Base-by-base conservation (phyloP, 345 rosid species). In the Dimocarpus longan region DNA sequence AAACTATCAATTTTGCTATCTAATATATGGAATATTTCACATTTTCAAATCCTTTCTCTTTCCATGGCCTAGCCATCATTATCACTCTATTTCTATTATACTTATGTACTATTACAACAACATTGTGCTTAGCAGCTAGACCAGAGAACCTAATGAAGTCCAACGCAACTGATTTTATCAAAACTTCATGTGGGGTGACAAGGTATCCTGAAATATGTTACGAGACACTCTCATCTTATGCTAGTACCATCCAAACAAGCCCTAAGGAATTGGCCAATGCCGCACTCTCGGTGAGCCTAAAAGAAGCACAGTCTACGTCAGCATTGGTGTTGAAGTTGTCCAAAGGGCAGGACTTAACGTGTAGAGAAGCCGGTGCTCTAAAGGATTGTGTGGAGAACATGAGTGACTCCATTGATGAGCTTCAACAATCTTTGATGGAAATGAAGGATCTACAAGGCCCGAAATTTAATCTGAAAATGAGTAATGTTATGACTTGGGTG, bases 401-500 rank as follows among this genome's bases (percentile, higher is more conserved):
- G 75, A 74, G 80, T 22, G 82, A 86, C 68, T 81, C 82, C 28
- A 78, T 82, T 2, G 82, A 86, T 57, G 87, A 85, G 70, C 81
- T 85, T 1, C 73, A 66, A 56, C 68, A 66, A 62, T 86, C 87
- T 28, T 15, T 85, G 81, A 60, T 15, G 10, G 75, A 80, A 69
- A 83, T 86, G 89, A 81, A 65, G 75, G 73, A 80, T 39, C 73
- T 83, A 18, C 52, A 74, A 44, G 89, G 86, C 10, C 83, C 86
- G 13, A 86, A 80, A 50, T 86, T 88, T 32, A 74, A 73, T 22
- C 37, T 81, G 64, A 68, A 83, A 66, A 82, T 83, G 77, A 69
- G 79, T 18, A 75, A 85, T 32, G 50, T 88, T n/a, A 77, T 82
- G 66, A 86, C 88, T 12, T 85, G 88, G 91, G 88, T 85, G 39